Percentiles rank a stretch among this genome's conserved stretches.
Evolutionary conservation across 441 rosid species (phyloP).

Genomic region (Hura crepitans): DNA sequence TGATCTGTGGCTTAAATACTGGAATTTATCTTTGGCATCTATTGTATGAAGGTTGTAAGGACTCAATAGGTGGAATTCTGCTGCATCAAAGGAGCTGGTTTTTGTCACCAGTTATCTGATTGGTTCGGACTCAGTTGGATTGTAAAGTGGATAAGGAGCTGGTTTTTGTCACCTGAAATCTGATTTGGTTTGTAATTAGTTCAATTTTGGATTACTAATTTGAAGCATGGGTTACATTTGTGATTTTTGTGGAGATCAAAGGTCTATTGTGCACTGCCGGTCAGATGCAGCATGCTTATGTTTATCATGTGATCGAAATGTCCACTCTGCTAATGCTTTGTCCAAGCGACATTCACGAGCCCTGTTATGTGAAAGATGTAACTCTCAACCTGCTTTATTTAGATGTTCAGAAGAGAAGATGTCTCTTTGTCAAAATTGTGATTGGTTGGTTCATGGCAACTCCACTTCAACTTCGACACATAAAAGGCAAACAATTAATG

Average conservation of each 20-base stretch:
- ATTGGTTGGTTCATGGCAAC: constrained; percentile 72
- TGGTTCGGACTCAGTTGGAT: constrained; percentile 20
- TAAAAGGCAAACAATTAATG: constrained; percentile 69
- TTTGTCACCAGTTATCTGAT: constrained; percentile 16
- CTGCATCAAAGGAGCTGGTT: constrained; percentile 14
- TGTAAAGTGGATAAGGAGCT: constrained; percentile 11
- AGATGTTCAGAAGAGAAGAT: constrained; percentile 74
- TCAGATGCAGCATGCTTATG: constrained; percentile 94
- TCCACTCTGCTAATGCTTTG: constrained; percentile 92
- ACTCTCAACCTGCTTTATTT: constrained; percentile 70
- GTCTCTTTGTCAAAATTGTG: constrained; percentile 95
- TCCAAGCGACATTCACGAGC: constrained; percentile 88
- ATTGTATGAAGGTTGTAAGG: constrained; percentile 26
- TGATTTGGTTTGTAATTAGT: constrained; percentile 19
- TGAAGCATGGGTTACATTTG: constrained; percentile 76
- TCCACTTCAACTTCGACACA: constrained; percentile 45
- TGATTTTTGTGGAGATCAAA: constrained; percentile 90
- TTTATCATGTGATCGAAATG: constrained; percentile 86
- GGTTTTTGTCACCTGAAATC: constrained; percentile 16
- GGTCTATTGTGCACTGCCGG: constrained; percentile 85
- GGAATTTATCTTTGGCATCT: background rate
- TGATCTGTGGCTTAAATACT: constrained; percentile 3
- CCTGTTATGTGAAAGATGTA: constrained; percentile 83
- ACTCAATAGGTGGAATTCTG: constrained; percentile 2
- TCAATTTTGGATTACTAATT: constrained; percentile 9